A percentile compares a stretch with the other conserved stretches of the same genome.
phyloP scores from a whole-genome alignment of 768 basidiomycete genomes.

The Xerocomus potaroensis region DNA sequence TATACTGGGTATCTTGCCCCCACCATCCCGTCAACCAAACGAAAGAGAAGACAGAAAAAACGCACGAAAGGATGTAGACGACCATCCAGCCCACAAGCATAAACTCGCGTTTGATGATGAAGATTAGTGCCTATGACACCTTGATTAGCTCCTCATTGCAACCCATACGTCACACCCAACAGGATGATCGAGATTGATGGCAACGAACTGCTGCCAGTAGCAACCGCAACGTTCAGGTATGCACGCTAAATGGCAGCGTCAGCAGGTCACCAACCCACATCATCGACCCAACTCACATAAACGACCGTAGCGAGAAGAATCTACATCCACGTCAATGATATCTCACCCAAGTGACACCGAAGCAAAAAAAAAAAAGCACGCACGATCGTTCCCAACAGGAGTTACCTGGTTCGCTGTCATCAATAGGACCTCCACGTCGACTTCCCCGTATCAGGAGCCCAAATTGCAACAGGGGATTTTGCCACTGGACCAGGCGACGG shows the following conservation, averaged over 20 bases:
- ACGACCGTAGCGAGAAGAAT: slow-evolving; percentile 87
- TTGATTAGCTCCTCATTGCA: slow-evolving; percentile 51
- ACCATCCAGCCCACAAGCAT: slow-evolving; percentile 98
- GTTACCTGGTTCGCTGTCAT: no score
- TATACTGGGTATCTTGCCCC: slow-evolving; percentile 80
- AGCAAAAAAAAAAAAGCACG: slow-evolving; percentile 30
- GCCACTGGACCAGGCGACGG: no score
- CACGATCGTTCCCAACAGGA: slow-evolving; percentile 83
- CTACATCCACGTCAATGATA: slow-evolving; percentile 31
- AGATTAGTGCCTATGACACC: slow-evolving; percentile 75
- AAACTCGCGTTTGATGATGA: slow-evolving; percentile 95
- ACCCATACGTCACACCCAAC: slow-evolving; percentile 88
- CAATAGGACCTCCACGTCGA: no score
- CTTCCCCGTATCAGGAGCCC: no score
- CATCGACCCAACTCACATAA: slow-evolving; percentile 61
- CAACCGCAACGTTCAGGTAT: slow-evolving; percentile 80
- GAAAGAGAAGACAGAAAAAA: slow-evolving; percentile 7
- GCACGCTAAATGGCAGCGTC: slow-evolving; percentile 47
- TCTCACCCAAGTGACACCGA: no score
- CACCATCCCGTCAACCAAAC: slow-evolving; percentile 1
- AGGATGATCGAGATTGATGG: slow-evolving; percentile 87
- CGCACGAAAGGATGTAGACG: slow-evolving; percentile 88
- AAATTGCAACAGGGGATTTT: no score
- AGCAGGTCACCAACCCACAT: background rate
- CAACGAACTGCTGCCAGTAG: slow-evolving; percentile 63